Evolutionary conservation across 345 rosid genomes (phyloP).

Genomic region (Rhizophora apiculata): DNA sequence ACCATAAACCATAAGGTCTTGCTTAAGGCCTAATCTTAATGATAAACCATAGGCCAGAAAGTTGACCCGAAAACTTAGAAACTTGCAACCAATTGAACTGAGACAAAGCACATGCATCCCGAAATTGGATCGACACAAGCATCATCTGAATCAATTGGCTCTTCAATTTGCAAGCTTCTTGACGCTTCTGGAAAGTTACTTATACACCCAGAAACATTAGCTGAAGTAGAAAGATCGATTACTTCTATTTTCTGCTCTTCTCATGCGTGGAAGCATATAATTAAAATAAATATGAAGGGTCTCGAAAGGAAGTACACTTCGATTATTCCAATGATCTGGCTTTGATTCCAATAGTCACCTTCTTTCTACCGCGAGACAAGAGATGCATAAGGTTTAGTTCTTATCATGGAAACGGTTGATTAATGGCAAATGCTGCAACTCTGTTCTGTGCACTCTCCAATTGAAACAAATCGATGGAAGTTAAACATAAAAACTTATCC

Average conservation of each 20-base stretch:
- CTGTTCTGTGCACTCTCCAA: constrained; percentile 85
- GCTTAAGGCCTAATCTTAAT: no score
- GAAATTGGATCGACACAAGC: constrained; percentile 28
- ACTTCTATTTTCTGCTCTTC: background rate
- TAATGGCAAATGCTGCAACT: constrained; percentile 76
- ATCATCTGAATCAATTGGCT: constrained; percentile 28
- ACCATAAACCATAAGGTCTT: no score
- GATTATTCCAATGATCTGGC: no score
- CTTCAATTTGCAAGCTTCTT: constrained; percentile 29
- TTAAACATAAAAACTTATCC: background rate
- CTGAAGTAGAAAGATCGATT: constrained; percentile 39
- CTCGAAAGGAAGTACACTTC: no score
- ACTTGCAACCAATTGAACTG: background rate
- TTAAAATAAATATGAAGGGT: no score
- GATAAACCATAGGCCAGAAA: background rate
- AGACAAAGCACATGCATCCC: constrained; percentile 40
- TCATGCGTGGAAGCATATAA: no score
- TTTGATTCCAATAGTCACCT: constrained; percentile 41
- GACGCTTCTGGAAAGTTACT: constrained; percentile 28
- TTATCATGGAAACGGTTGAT: constrained; percentile 66
- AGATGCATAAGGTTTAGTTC: constrained; percentile 71
- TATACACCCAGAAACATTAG: constrained; percentile 17
- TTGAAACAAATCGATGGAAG: constrained; percentile 16
- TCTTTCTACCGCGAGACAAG: constrained; percentile 62
- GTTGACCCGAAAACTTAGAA: no score